phyloP scores from a whole-genome alignment of 108 stramenopile species.

The Fragilariopsis cylindrus region DNA sequence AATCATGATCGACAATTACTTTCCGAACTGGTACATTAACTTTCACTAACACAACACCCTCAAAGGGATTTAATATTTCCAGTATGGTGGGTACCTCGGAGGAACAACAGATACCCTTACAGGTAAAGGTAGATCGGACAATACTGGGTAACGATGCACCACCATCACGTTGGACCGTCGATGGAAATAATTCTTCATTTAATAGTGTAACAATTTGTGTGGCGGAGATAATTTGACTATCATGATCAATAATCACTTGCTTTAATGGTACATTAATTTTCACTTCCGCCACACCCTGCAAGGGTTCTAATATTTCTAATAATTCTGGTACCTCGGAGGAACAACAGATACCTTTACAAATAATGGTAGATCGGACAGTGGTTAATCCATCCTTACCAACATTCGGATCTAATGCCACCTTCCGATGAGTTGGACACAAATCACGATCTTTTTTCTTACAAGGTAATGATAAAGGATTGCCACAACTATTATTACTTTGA shows the following conservation, averaged over 20 bases:
- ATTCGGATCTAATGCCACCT: no score
- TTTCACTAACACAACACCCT: slow-evolving; percentile 2
- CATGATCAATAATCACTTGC: slow-evolving; percentile 2
- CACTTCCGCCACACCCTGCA: not conserved
- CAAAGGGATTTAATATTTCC: not conserved
- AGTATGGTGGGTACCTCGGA: slow-evolving; percentile 4
- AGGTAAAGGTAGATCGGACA: slow-evolving; percentile 2
- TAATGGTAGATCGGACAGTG: not conserved
- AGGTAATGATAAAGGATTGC: no score
- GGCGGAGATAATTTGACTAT: slow-evolving; percentile 4
- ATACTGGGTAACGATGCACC: not conserved
- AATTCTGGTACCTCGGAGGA: slow-evolving; percentile 9
- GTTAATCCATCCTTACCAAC: no score
- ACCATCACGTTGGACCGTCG: slow-evolving; percentile 5
- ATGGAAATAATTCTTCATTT: slow-evolving; percentile 4
- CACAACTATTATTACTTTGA: no score
- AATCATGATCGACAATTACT: slow-evolving; percentile 9
- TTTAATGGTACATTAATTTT: slow-evolving; percentile 13
- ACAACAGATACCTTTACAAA: slow-evolving; percentile 8
- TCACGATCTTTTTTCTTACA: no score
- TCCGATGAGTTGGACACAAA: no score
- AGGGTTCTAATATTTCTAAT: slow-evolving; percentile 1
- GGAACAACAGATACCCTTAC: slow-evolving; percentile 3
- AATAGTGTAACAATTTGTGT: not conserved
- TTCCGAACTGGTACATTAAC: not conserved